Conservation (phyloP, 345 rosid species). For the Eucalyptus marginata region DNA sequence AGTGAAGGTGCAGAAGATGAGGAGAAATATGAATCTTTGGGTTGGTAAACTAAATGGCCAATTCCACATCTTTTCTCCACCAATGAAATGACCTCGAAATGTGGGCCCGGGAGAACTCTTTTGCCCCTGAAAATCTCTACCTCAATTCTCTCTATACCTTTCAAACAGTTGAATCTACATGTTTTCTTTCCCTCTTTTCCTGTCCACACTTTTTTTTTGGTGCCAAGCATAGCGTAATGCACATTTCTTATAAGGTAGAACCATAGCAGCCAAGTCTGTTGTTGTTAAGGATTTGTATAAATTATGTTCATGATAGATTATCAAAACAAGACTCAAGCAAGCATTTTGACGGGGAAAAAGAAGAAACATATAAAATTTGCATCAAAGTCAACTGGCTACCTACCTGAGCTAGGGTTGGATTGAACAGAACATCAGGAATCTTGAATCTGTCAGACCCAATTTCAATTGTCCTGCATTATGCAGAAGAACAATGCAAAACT, state of each 20-base stretch:
- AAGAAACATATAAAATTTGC: not conserved
- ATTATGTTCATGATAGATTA: not conserved
- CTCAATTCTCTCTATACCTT: not conserved
- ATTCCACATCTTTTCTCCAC: not conserved
- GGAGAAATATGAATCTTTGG: not conserved
- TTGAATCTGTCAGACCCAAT: slow-evolving; percentile 97
- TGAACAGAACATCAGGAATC: slow-evolving; percentile 92
- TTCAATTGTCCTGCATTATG: slow-evolving; percentile 69
- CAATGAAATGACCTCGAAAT: not conserved
- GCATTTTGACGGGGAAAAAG: not conserved
- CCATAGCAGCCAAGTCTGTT: not conserved
- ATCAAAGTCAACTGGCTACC: not conserved
- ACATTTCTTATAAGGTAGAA: not conserved
- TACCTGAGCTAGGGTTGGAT: slow-evolving; percentile 83
- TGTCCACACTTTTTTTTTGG: not conserved
- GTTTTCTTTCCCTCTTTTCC: not conserved
- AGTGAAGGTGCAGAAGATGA: not conserved
- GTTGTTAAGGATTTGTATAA: not conserved
- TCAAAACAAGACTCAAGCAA: not conserved
- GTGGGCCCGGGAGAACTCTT: not conserved
- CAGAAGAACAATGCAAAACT: not conserved
- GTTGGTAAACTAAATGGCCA: not conserved
- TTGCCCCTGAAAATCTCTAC: not conserved
- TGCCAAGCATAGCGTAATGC: not conserved
- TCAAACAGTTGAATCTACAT: not conserved